These are phyloP conservation scores for Trichoderma erinaceum DNA, from an alignment of 495 filamentous ascomycete genomes.

Conservation along the genomic window DNA sequence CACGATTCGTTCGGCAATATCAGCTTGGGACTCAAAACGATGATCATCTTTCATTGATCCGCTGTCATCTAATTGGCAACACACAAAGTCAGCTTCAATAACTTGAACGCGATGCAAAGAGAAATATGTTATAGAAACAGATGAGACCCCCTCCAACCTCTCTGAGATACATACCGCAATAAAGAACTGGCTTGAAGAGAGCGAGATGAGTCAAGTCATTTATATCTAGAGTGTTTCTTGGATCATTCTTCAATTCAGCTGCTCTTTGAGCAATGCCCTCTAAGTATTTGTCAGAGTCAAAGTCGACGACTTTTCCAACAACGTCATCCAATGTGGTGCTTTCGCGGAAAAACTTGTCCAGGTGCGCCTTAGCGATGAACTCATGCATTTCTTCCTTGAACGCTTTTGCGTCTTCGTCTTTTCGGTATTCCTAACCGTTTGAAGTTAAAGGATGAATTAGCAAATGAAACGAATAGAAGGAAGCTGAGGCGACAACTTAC, in stretches of 20 bases:
- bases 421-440: neutral
- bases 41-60: neutral
- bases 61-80: neutral
- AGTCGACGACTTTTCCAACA: neutral
- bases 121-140: neutral
- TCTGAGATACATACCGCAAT: neutral
- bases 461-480: neutral
- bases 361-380: neutral
- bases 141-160: no score
- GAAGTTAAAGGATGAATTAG: neutral
- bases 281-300: no score
- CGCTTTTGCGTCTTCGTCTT: neutral
- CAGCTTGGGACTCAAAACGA: neutral
- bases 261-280: no score
- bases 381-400: neutral
- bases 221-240: neutral
- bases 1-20: neutral
- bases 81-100: neutral
- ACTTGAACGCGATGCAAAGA: neutral
- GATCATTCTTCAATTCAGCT: no score
- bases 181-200: neutral
- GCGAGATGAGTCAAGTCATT: neutral
- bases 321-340: neutral
- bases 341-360: neutral
- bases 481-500: neutral